These are phyloP conservation scores for Dioszegia hungarica DNA, from an alignment of 768 basidiomycete species.

Conservation along the genomic window DNA sequence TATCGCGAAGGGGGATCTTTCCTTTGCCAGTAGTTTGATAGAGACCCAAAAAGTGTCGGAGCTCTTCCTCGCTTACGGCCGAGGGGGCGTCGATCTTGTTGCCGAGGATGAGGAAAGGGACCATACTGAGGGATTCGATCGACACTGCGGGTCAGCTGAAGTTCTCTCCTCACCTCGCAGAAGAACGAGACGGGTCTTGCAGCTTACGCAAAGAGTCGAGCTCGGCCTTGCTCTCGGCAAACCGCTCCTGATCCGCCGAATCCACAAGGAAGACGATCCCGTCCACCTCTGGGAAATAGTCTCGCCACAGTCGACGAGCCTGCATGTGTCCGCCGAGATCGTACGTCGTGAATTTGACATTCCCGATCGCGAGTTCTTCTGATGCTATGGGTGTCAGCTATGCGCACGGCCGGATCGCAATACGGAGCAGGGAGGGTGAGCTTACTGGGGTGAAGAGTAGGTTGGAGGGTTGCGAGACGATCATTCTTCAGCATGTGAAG, in stretches of 20 bases:
- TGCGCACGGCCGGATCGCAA: background rate
- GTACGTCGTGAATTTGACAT: conserved; percentile 97
- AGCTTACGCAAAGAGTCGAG: conserved; percentile 72
- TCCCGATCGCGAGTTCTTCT: conserved; percentile 97
- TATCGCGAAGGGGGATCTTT: conserved; percentile 92
- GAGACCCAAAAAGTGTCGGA: conserved; percentile 88
- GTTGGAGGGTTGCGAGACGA: conserved; percentile 91
- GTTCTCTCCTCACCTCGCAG: too few relatives aligned
- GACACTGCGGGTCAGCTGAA: conserved; percentile 53
- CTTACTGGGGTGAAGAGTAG: conserved; percentile 95
- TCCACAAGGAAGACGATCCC: conserved; percentile 98
- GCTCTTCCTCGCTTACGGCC: conserved; percentile 94
- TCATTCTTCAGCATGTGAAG: conserved; percentile 99
- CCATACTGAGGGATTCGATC: conserved; percentile 90
- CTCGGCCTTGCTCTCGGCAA: conserved; percentile 93
- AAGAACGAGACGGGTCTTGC: background rate
- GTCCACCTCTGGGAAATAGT: conserved; percentile 99
- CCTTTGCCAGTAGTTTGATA: conserved; percentile 99
- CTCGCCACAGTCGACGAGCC: conserved; percentile 97
- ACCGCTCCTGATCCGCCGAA: conserved; percentile 92
- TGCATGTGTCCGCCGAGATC: conserved; percentile 97
- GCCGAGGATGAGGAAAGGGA: conserved; percentile 95
- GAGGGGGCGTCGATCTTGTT: conserved; percentile 99
- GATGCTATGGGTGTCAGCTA: conserved; percentile 62
- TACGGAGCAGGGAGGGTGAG: conserved; percentile 9